Evolutionary conservation across 345 rosid genomes (phyloP).

Genomic region (Murraya koenigii): DNA sequence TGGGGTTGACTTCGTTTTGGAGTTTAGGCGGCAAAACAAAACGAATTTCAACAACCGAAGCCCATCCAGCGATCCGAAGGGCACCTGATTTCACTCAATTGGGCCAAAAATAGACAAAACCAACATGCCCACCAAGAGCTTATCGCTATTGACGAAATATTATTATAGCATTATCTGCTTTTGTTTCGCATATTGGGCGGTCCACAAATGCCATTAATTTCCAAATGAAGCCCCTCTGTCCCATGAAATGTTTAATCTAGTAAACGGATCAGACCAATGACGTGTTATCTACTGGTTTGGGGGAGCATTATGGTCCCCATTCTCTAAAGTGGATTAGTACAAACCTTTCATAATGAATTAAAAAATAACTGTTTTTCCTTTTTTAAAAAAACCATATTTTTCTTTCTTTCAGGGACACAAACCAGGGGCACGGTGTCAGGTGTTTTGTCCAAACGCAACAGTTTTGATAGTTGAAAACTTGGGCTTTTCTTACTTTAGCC

Average conservation of each 20-base stretch:
- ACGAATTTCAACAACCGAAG: not conserved
- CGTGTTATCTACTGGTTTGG: slow-evolving; percentile 12
- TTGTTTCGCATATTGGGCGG: not conserved
- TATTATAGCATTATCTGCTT: too few species aligned
- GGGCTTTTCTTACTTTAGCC: not conserved
- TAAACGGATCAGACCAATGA: slow-evolving; percentile 31
- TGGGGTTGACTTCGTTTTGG: not conserved
- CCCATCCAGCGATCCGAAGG: not conserved
- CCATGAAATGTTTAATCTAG: not conserved
- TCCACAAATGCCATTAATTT: not conserved
- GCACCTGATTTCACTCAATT: too few species aligned
- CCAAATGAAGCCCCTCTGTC: not conserved
- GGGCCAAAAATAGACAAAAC: too few species aligned
- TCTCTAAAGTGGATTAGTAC: not conserved
- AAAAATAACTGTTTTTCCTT: not conserved
- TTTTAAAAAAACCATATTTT: too few species aligned
- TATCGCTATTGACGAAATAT: too few species aligned
- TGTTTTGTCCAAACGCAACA: not conserved
- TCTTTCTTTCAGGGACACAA: not conserved
- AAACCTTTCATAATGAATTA: not conserved
- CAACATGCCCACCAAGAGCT: too few species aligned
- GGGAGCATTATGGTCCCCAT: too few species aligned
- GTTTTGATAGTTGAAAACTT: not conserved
- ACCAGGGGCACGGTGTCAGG: not conserved
- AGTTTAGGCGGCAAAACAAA: not conserved